phyloP scores from a whole-genome alignment of 257 asterid species.

The Cinchona pubescens region DNA sequence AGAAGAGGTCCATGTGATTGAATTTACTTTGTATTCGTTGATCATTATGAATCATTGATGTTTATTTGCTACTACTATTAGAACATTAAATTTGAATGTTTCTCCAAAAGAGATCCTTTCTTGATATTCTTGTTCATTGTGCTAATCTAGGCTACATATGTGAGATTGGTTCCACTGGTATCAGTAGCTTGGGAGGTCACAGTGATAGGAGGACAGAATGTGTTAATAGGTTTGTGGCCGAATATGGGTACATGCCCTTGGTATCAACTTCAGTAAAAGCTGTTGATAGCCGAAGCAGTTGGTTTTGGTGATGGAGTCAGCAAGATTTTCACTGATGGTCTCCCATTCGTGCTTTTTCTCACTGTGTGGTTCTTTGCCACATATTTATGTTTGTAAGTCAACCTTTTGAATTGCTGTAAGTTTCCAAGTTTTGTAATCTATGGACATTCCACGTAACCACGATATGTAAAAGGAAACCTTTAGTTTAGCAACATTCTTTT shows the following conservation, averaged over 20 bases:
- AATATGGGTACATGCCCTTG: slow-evolving; percentile 65
- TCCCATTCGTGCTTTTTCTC: background rate
- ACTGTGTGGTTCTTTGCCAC: background rate
- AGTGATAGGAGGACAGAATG: slow-evolving; percentile 56
- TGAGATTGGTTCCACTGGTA: slow-evolving; percentile 82
- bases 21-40: background rate
- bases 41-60: background rate
- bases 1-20: background rate
- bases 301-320: slow-evolving; percentile 66
- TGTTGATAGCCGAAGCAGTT: slow-evolving; percentile 56
- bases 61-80: background rate
- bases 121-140: slow-evolving; percentile 1
- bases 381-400: background rate
- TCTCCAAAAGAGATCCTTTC: background rate
- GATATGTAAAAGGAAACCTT: background rate
- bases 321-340: background rate
- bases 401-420: background rate
- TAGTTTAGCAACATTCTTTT: background rate
- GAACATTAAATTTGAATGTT: background rate
- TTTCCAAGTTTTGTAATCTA: background rate
- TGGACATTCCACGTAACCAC: background rate
- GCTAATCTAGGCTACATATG: slow-evolving; percentile 55
- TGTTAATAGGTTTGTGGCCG: slow-evolving; percentile 54
- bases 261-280: slow-evolving; percentile 72
- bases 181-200: slow-evolving; percentile 92